Conservation (phyloP, 2,329 filamentous ascomycete species). For the Bipolaris sorokiniana region DNA sequence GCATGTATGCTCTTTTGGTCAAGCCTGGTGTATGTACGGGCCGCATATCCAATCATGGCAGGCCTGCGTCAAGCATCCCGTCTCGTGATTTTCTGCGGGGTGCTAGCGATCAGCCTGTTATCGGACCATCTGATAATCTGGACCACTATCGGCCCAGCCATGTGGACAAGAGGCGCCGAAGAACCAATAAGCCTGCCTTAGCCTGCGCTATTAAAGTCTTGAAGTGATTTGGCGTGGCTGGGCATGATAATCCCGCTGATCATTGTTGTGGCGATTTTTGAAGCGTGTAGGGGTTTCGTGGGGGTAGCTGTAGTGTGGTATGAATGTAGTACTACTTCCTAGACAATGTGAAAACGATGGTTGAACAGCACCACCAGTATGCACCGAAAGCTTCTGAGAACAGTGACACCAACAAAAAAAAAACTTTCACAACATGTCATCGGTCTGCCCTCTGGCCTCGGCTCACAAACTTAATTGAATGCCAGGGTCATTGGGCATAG, state of each 20-base stretch:
- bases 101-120: constrained; percentile 19
- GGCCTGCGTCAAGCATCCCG: constrained; percentile 1
- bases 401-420: constrained; percentile 1
- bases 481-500: constrained; percentile 7
- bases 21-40: neutral
- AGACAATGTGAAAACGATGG: neutral
- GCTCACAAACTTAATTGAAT: constrained; percentile 9
- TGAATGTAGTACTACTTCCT: no score
- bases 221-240: constrained; percentile 31
- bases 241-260: constrained; percentile 18
- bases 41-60: constrained; percentile 5
- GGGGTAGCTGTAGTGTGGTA: neutral
- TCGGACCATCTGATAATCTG: constrained; percentile 43
- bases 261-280: neutral
- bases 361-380: neutral
- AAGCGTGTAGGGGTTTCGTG: neutral
- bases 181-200: constrained; percentile 23
- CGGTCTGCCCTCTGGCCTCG: constrained; percentile 8
- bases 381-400: neutral
- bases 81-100: constrained; percentile 19
- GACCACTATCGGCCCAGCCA: constrained; percentile 21
- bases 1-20: neutral
- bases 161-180: constrained; percentile 23
- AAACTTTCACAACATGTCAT: constrained; percentile 8
- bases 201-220: constrained; percentile 23